Evolutionary conservation across 352 stramenopile genomes (phyloP), one percentile per base, ranked within the genome.

Genomic region (Pseudoperonospora humuli): DNA sequence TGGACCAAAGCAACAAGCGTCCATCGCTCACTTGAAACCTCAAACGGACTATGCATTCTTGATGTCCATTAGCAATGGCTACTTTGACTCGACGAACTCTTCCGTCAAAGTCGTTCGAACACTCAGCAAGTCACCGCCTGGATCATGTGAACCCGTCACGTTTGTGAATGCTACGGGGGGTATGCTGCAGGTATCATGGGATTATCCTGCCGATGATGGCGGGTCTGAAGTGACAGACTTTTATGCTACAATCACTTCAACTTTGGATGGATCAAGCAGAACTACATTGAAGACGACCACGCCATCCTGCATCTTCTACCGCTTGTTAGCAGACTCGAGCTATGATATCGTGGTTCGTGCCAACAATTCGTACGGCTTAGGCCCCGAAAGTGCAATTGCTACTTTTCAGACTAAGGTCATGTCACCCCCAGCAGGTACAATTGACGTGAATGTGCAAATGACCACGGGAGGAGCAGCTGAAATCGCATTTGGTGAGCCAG

Each of bases 401-500:
- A 66, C 41, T 0, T 61, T 81, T 23, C 53, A 34, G 6, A 84
- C 75, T 1, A 57, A 35, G 1, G 9, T 31, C 2, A 62, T 45
- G 5, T 62, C 72, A 6, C 36, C 61, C 8, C 68, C 75, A 0
- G 19, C 40, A 4, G 67, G 70, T 0, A 6, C 36, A 2, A 73
- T 81, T 9, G 21, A 41, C 0, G 61, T 81, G 8, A 49, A 15
- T 17, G 34, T 75, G 2, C 11, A 53, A 5, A 33, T 26, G 14
- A 57, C 55, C 0, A 85, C 65, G 0, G 72, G 75, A 7, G 75
- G 75, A 5, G 75, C 70, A 18, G 65, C 61, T 3, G 8, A 45
- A 14, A 66, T 87, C 17, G 43, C 39, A 1, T 82, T 87, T 45
- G 63, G 67, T n/a, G 66, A 78, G 7, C 75, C 75, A 0, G 28